Evolutionary conservation across 139 green algal species (phyloP).

Genomic region (Tetradesmus obliquus): DNA sequence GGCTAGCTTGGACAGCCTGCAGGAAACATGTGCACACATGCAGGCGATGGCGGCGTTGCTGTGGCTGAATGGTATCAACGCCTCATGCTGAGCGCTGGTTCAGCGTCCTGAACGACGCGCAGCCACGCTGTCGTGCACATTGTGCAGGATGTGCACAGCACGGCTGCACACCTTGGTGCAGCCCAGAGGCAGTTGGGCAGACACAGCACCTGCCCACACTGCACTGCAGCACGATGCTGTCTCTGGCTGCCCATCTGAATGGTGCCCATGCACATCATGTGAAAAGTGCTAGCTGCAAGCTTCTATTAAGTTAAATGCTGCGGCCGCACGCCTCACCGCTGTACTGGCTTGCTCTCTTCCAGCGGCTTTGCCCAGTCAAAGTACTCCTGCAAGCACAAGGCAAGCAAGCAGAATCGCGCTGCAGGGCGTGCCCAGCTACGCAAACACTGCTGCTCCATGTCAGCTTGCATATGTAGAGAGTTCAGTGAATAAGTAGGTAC

Average conservation of each 20-base stretch:
- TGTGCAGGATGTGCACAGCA: not conserved
- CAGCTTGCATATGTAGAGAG: too few species aligned
- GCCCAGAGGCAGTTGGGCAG: too few species aligned
- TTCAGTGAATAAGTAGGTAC: not conserved
- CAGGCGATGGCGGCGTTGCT: too few species aligned
- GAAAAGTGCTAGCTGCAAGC: not conserved
- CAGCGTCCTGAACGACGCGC: too few species aligned
- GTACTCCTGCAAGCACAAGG: constrained; percentile 55
- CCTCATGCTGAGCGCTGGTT: too few species aligned
- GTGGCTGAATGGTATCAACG: too few species aligned
- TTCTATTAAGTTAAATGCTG: not conserved
- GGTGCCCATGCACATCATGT: too few species aligned
- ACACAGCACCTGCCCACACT: too few species aligned
- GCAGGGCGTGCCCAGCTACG: too few species aligned
- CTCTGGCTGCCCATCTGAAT: too few species aligned
- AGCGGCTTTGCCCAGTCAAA: constrained; percentile 60
- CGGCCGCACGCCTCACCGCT: constrained; percentile 13
- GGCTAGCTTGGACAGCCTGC: not conserved
- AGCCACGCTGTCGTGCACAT: not conserved
- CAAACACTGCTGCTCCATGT: too few species aligned
- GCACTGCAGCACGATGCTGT: too few species aligned
- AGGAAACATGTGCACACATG: not conserved
- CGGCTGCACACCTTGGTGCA: not conserved
- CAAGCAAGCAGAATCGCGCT: not conserved
- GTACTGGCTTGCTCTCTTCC: constrained; percentile 55